phyloP scores from a whole-genome alignment of 768 basidiomycete species.

The Naganishia antarctica region DNA sequence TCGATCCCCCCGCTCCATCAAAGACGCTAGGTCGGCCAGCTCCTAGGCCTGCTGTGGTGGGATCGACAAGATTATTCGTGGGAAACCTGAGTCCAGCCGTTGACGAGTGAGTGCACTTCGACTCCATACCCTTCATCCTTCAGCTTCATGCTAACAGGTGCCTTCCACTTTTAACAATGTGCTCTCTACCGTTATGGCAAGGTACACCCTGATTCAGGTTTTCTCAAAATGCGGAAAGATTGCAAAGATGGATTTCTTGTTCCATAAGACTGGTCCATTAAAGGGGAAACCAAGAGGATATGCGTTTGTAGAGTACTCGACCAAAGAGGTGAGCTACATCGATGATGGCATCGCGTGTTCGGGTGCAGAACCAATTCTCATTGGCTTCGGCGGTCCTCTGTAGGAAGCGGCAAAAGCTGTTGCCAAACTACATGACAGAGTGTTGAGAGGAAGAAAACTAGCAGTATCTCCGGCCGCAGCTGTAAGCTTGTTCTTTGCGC shows the following conservation, averaged over 20 bases:
- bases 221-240: constrained; percentile 91
- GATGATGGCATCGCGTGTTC: too few species aligned
- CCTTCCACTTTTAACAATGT: not conserved
- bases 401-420: constrained; percentile 83
- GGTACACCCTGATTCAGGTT: constrained; percentile 79
- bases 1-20: not conserved
- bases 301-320: constrained; percentile 82
- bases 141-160: constrained; percentile 1
- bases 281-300: constrained; percentile 94
- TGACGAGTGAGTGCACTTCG: constrained; percentile 65
- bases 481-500: constrained; percentile 46
- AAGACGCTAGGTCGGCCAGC: not conserved
- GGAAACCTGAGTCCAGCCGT: constrained; percentile 82
- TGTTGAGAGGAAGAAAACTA: constrained; percentile 78
- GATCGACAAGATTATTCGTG: constrained; percentile 63
- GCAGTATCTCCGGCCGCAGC: constrained; percentile 90
- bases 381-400: not conserved
- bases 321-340: constrained; percentile 65
- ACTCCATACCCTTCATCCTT: constrained; percentile 9
- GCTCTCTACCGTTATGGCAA: constrained; percentile 44
- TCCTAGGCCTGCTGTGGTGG: not conserved
- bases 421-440: constrained; percentile 66
- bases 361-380: not conserved
- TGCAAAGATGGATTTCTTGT: constrained; percentile 86
- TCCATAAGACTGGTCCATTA: constrained; percentile 82